Conservation (phyloP, 306 rosid species). For the Lathyrus sativus region DNA sequence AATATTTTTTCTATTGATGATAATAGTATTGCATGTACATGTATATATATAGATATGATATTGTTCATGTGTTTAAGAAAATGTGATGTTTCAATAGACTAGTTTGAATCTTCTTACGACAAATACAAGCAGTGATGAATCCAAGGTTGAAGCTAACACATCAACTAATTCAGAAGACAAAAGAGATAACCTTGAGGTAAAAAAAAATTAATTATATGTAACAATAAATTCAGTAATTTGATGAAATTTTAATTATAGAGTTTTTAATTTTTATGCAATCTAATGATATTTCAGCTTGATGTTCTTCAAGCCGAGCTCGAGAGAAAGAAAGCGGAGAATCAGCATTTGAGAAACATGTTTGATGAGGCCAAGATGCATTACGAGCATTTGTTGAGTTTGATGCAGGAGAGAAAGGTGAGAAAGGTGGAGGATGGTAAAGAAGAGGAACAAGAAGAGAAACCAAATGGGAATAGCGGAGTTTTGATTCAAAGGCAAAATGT, state of each 20-base stretch:
- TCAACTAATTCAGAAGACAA: conserved; percentile 47
- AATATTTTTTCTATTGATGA: background rate
- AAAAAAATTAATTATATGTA: background rate
- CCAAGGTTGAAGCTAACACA: conserved; percentile 56
- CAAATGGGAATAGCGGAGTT: conserved; percentile 31
- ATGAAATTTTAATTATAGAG: background rate
- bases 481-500: conserved; percentile 66
- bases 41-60: background rate
- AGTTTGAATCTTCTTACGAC: conserved; percentile 82
- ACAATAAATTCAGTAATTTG: background rate
- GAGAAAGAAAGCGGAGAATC: conserved; percentile 62
- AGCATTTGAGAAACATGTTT: conserved; percentile 45
- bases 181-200: conserved; percentile 61
- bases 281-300: conserved; percentile 43
- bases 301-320: conserved; percentile 65
- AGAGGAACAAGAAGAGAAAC: conserved; percentile 28
- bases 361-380: conserved; percentile 50
- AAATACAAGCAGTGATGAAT: conserved; percentile 60
- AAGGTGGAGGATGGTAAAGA: conserved; percentile 40
- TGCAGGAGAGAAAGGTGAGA: conserved; percentile 49
- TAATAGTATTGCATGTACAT: background rate
- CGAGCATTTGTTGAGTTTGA: conserved; percentile 51
- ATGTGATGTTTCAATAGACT: conserved; percentile 48
- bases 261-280: background rate
- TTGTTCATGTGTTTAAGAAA: conserved; percentile 10